Conservation (phyloP, 805 yeast species). For the Wilhelminamyces savonicus region DNA sequence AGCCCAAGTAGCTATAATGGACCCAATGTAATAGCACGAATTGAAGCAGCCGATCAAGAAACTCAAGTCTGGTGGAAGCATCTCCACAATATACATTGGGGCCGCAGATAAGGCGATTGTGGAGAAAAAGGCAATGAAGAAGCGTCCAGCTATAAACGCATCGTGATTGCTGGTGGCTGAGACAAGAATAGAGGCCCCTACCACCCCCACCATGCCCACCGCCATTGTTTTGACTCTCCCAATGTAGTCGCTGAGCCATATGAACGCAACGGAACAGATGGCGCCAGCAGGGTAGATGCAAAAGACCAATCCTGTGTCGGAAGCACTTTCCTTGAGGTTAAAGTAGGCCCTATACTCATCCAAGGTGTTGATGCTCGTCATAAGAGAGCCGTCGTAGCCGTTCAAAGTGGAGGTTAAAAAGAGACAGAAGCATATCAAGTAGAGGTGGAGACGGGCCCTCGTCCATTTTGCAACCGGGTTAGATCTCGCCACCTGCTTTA, state of each 20-base stretch:
- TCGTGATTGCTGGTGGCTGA: background rate
- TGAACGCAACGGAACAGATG: background rate
- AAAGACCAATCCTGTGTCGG: conserved; percentile 1
- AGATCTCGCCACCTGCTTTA: conserved; percentile 2
- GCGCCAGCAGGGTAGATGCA: conserved; percentile 10
- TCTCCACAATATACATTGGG: background rate
- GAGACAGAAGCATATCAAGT: conserved; percentile 6
- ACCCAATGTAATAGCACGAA: conserved; percentile 1
- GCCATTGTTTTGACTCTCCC: background rate
- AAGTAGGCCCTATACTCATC: conserved; percentile 10
- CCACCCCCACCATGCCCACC: background rate
- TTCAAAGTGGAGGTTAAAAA: conserved; percentile 2
- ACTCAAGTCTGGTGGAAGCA: background rate
- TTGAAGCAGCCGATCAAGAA: background rate
- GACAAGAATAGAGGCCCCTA: background rate
- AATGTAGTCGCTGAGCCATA: conserved; percentile 1
- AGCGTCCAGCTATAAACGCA: conserved; percentile 1
- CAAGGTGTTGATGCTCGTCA: conserved; percentile 11
- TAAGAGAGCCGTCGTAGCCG: conserved; percentile 1
- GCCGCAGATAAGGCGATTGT: background rate
- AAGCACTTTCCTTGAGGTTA: conserved; percentile 2
- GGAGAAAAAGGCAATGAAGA: background rate
- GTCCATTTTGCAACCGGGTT: conserved; percentile 8
- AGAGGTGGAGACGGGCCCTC: conserved; percentile 4
- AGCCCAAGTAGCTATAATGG: conserved; percentile 1